Evolutionary conservation across 1,139 yeast species (phyloP).

Genomic region (Candida smagusa): DNA sequence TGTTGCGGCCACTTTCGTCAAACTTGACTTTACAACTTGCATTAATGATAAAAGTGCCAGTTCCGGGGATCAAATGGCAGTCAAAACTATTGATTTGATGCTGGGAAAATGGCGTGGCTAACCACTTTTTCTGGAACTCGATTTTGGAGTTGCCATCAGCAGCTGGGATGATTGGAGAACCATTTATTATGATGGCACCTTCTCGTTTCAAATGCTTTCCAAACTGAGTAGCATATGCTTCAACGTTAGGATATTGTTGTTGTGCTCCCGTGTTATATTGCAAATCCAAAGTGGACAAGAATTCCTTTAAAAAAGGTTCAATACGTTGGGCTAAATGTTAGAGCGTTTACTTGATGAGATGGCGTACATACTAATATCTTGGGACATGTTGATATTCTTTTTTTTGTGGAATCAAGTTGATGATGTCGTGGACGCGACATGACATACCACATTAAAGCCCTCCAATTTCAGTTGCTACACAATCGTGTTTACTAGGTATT

Average conservation of each 20-base stretch:
- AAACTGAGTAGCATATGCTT: constrained; percentile 50
- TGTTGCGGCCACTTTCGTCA: constrained; percentile 68
- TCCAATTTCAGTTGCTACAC: too few relatives aligned
- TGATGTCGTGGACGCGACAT: background rate
- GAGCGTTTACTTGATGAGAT: constrained; percentile 1
- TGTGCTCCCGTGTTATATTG: constrained; percentile 26
- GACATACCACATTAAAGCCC: too few relatives aligned
- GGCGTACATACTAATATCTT: constrained; percentile 27
- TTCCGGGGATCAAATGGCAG: constrained; percentile 69
- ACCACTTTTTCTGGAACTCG: constrained; percentile 66
- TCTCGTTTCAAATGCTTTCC: constrained; percentile 45
- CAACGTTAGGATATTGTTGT: constrained; percentile 33
- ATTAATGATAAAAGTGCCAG: constrained; percentile 52
- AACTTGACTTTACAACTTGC: constrained; percentile 66
- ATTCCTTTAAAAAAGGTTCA: constrained; percentile 42
- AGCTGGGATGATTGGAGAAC: constrained; percentile 52
- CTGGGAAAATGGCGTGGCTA: constrained; percentile 55
- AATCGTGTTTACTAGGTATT: too few relatives aligned
- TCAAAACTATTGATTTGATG: constrained; percentile 64
- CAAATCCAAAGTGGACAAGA: constrained; percentile 37
- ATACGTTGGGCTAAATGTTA: constrained; percentile 36
- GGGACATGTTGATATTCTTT: constrained; percentile 3
- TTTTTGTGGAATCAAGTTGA: background rate
- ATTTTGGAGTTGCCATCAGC: constrained; percentile 42
- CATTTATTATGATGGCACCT: constrained; percentile 58